Conservation (phyloP, 176 grass and related monocot genomes). For the Tuctoria greenei region DNA sequence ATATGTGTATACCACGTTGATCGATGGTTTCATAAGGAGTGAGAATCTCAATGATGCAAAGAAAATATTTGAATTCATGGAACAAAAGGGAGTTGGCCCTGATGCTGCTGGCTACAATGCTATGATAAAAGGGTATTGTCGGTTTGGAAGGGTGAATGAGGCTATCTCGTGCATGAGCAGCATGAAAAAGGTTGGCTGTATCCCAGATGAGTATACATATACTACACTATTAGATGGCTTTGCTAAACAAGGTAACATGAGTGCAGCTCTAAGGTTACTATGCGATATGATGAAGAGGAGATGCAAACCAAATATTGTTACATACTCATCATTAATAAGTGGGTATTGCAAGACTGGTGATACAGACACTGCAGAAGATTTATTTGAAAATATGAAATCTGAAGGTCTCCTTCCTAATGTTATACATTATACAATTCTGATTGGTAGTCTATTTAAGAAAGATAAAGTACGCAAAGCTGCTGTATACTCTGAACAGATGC, state of each 20-base stretch:
- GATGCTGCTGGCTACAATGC: slow-evolving; percentile 69
- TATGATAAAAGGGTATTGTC: slow-evolving; percentile 88
- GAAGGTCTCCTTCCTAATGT: slow-evolving; percentile 63
- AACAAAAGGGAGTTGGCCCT: slow-evolving; percentile 42
- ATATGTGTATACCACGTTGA: slow-evolving; percentile 78
- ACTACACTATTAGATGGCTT: slow-evolving; percentile 61
- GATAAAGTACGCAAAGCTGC: slow-evolving; percentile 44
- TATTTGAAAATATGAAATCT: slow-evolving; percentile 56
- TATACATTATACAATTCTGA: slow-evolving; percentile 66
- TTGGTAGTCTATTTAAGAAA: slow-evolving; percentile 66
- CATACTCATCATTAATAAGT: slow-evolving; percentile 64
- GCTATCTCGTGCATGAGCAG: slow-evolving; percentile 53
- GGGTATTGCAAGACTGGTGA: slow-evolving; percentile 62
- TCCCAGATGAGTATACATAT: slow-evolving; percentile 80
- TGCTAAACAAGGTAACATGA: slow-evolving; percentile 54
- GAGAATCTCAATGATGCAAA: slow-evolving; percentile 62
- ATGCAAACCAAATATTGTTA: slow-evolving; percentile 68
- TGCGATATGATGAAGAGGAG: slow-evolving; percentile 70
- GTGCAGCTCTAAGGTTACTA: slow-evolving; percentile 53
- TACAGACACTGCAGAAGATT: slow-evolving; percentile 47
- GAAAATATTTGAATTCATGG: slow-evolving; percentile 73
- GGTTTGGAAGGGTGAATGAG: slow-evolving; percentile 72
- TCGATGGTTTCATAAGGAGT: slow-evolving; percentile 84
- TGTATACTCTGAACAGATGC: slow-evolving; percentile 63
- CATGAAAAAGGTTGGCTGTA: slow-evolving; percentile 54